phyloP scores from a whole-genome alignment of 169 alveolate genomes.

The Theileria equi region DNA sequence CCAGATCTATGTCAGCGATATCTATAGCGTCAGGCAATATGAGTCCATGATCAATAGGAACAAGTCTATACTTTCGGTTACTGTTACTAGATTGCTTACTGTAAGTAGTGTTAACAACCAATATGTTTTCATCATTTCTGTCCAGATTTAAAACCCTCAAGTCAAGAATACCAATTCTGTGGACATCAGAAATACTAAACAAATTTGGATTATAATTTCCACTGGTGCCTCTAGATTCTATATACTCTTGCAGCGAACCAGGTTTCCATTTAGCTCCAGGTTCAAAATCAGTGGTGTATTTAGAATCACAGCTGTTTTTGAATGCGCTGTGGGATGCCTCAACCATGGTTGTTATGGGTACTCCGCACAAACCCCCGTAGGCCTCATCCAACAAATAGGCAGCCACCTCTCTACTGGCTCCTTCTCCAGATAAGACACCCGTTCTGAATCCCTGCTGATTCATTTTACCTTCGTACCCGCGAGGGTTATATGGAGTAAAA shows the following conservation, averaged over 20 bases:
- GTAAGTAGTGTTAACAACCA: slow-evolving; percentile 79
- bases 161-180: slow-evolving; percentile 93
- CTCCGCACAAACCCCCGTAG: slow-evolving; percentile 85
- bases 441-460: slow-evolving; percentile 91
- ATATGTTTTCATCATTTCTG: slow-evolving; percentile 96
- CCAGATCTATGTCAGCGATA: slow-evolving; percentile 94
- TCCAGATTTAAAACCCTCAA: slow-evolving; percentile 95
- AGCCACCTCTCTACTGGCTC: slow-evolving; percentile 98
- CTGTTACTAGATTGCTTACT: slow-evolving; percentile 52
- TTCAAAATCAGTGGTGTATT: slow-evolving; percentile 50
- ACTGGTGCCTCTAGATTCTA: slow-evolving; percentile 87
- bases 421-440: slow-evolving; percentile 96
- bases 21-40: slow-evolving; percentile 95
- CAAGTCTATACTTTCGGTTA: slow-evolving; percentile 78
- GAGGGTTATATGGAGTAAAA: slow-evolving; percentile 96
- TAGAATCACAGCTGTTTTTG: slow-evolving; percentile 72
- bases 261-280: slow-evolving; percentile 80
- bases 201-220: slow-evolving; percentile 91
- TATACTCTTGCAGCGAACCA: slow-evolving; percentile 86
- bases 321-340: slow-evolving; percentile 93
- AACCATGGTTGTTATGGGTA: slow-evolving; percentile 96
- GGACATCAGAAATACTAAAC: slow-evolving; percentile 93
- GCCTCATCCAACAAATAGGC: slow-evolving; percentile 91
- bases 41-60: slow-evolving; percentile 99
- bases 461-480: slow-evolving; percentile 92